Base-by-base conservation (phyloP, 1,284 basidiomycete species). In the Ustilago crameri region DNA sequence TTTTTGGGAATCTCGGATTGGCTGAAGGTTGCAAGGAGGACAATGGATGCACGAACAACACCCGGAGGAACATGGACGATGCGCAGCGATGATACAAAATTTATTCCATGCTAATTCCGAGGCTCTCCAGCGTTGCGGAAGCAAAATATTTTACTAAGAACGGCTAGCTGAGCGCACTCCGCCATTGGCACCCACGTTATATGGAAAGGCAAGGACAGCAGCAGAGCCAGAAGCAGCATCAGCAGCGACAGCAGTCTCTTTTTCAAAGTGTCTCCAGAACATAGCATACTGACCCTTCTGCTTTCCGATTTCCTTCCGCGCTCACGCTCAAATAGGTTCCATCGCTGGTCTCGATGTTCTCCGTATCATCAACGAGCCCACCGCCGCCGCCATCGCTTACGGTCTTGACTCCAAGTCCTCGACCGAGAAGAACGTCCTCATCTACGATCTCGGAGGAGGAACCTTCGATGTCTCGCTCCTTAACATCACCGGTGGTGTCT, bases 361-460 rank as follows among this genome's bases (percentile, higher is more conserved):
- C 84, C 88, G 88, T 84, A 89, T 89, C 87, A 88, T 89, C 87
- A 89, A 89, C 87, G 88, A 89, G 83, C 85, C 85, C 64, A 86
- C 85, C 64, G 85, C 85, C 30, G 85, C 85, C 48, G 85, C 85
- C 71, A 85, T 86, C 73, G 85, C 85, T 30, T 84, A 84, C 81
- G 88, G 88, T 85, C 87, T 89, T 63, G 88, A 88, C 81, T 80
- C 77, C 64, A 83, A 83, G 78, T 81, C 79, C 22, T 65, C 71
- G 44, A 75, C 72, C 38, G 81, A 98, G 89, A 94, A 94, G 88
- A 97, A 95, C 85, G 95, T 99, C 67, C 90, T 99, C 85, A 98
- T 99, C 85, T 99, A 97, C 89, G 95, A 99, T 88, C 89, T 99
- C 70, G 95, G 95, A 84, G 95, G 95, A 88, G 96, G 88, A 84